Evolutionary conservation across 768 basidiomycete species (phyloP), one percentile per base, ranked within the genome.

Genomic region (Collybia sp.): DNA sequence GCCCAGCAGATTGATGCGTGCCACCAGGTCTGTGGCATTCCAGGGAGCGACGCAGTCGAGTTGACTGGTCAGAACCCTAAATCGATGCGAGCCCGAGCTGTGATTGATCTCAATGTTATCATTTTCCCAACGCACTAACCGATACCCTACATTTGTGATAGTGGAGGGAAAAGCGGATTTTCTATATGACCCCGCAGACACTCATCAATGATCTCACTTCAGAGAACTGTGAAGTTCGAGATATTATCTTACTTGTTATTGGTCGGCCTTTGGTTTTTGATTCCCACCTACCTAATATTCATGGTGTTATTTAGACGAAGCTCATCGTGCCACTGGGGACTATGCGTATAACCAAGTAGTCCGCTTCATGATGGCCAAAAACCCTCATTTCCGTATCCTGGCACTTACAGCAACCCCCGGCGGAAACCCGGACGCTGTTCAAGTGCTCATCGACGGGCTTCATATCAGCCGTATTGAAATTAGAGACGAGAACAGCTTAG

Each of bases 401-500:
- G 96, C 96, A 1, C 75, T 99, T 16, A 98, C 93, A 5, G 96
- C 96, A 2, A 99, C 96, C 6, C 96, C 96, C 11, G 95, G 93
- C 36, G 71, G 83, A 51, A 87, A 78, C 37, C 81, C 85, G 1
- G 89, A 93, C 31, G 83, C 83, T n/a, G 85, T 98, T 2, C 96
- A 99, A 63, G 70, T 66, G 5, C 81, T 99, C 31, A 80, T 98
- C n/a, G 92, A 98, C 59, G 83, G 85, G 13, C 69, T 99, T 10
- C 96, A 98, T 58, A 93, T 99, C 45, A 93, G 93, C 54, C 81
- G 83, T 47, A 94, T 99, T 47, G 95, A 98, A 59, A 90, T 98
- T 51, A 79, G 96, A 43, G 83, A 95, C 58, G 96, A 97, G 58
- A 75, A 83, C 46, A 93, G 92, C 56, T 64, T 93, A 18, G 96